These are phyloP conservation scores for Sporothrix protearum DNA, from an alignment of 2,329 filamentous ascomycete species.

Conservation along the genomic window DNA sequence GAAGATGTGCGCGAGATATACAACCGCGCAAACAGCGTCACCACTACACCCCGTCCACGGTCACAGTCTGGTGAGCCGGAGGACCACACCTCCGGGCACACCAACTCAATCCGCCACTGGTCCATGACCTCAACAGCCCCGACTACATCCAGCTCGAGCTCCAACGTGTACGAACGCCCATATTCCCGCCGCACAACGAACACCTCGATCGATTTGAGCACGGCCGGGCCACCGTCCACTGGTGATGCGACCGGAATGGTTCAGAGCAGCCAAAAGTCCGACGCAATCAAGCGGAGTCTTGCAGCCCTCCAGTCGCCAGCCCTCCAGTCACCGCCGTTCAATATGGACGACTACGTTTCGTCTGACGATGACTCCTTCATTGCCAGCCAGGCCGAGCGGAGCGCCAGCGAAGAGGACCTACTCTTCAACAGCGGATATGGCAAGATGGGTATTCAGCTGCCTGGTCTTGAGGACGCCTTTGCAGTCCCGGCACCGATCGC, in stretches of 20 bases:
- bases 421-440: slow-evolving; percentile 41
- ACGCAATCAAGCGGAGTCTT: background rate
- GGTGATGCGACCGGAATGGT: slow-evolving; percentile 3
- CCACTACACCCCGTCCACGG: background rate
- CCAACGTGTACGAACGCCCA: slow-evolving; percentile 14
- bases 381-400: slow-evolving; percentile 26
- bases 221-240: background rate
- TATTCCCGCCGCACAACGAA: slow-evolving; percentile 28
- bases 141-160: slow-evolving; percentile 25
- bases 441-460: slow-evolving; percentile 36
- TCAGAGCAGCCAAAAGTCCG: background rate
- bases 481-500: slow-evolving; percentile 15
- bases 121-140: slow-evolving; percentile 25
- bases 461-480: slow-evolving; percentile 34
- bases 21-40: slow-evolving; percentile 7
- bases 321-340: slow-evolving; percentile 33
- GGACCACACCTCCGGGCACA: slow-evolving; percentile 4
- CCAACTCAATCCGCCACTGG: slow-evolving; percentile 25
- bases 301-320: background rate
- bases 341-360: slow-evolving; percentile 41
- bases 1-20: slow-evolving; percentile 13
- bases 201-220: slow-evolving; percentile 28
- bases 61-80: slow-evolving; percentile 11
- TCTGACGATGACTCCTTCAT: slow-evolving; percentile 39
- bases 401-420: slow-evolving; percentile 38